Evolutionary conservation across 352 stramenopile species (phyloP).

Genomic region (Globisporangium mamillatum): DNA sequence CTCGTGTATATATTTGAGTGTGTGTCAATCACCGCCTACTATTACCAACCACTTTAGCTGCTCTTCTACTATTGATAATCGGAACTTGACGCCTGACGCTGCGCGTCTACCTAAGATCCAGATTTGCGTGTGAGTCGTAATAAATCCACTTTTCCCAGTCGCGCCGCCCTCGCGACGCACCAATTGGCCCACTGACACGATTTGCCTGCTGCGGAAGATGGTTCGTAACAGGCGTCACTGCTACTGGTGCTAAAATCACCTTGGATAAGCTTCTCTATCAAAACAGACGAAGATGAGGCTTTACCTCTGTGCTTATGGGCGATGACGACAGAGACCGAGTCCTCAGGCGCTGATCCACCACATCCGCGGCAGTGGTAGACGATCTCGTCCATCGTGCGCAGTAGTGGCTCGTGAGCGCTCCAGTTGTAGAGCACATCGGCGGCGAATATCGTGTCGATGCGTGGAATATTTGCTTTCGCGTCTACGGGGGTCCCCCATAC

Average conservation of each 20-base stretch:
- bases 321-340: constrained; percentile 25
- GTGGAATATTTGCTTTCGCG: not conserved
- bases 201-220: not conserved
- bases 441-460: constrained; percentile 35
- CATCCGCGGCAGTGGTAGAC: not conserved
- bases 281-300: constrained; percentile 14
- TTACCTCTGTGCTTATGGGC: constrained; percentile 55
- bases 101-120: not conserved
- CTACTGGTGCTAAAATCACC: not conserved
- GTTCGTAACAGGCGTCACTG: not conserved
- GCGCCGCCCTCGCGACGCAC: constrained; percentile 19
- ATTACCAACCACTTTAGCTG: no score
- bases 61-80: not conserved
- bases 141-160: constrained; percentile 23
- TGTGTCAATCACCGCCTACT: not conserved
- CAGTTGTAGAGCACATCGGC: constrained; percentile 68
- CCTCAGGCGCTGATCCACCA: not conserved
- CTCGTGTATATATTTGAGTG: constrained; percentile 1
- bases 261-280: constrained; percentile 27
- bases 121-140: constrained; percentile 21
- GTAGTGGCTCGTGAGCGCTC: constrained; percentile 39
- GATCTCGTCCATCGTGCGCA: constrained; percentile 30
- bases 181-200: constrained; percentile 30
- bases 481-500: constrained; percentile 29
- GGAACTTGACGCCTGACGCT: not conserved